Conservation (phyloP, 345 rosid genomes). For the Acer campestre region DNA sequence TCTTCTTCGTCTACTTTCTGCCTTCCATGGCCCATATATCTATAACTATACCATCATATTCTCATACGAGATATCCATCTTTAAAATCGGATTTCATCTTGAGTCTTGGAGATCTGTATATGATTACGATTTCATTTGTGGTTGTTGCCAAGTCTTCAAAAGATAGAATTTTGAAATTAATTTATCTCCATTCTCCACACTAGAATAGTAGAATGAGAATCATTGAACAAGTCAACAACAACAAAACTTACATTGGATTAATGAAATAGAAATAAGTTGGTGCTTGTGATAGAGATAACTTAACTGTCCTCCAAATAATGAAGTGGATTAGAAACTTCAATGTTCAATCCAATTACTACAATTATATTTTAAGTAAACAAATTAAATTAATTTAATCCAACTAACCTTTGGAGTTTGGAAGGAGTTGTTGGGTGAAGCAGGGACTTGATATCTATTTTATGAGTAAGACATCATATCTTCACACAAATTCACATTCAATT, state of each 20-base stretch:
- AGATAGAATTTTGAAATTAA: too few species aligned
- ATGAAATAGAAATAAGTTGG: too few species aligned
- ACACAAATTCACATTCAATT: not conserved
- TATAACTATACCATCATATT: not conserved
- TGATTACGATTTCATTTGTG: not conserved
- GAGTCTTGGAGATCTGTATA: too few species aligned
- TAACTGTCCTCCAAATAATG: not conserved
- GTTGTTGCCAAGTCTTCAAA: not conserved
- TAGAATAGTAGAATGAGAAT: too few species aligned
- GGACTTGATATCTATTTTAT: not conserved
- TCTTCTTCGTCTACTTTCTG: not conserved
- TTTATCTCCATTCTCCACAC: too few species aligned
- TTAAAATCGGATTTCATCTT: too few species aligned
- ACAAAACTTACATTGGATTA: too few species aligned
- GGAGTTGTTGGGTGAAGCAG: constrained; percentile 4
- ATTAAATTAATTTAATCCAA: not conserved
- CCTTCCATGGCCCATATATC: not conserved
- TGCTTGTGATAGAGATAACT: too few species aligned
- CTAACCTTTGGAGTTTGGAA: not conserved
- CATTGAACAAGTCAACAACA: too few species aligned
- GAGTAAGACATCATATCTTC: not conserved
- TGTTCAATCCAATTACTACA: too few species aligned
- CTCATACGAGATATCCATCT: not conserved
- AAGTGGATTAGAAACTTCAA: too few species aligned
- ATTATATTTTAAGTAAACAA: not conserved